Evolutionary conservation across 2,329 filamentous ascomycete species (phyloP).

Genomic region (Alternaria ventricosa): DNA sequence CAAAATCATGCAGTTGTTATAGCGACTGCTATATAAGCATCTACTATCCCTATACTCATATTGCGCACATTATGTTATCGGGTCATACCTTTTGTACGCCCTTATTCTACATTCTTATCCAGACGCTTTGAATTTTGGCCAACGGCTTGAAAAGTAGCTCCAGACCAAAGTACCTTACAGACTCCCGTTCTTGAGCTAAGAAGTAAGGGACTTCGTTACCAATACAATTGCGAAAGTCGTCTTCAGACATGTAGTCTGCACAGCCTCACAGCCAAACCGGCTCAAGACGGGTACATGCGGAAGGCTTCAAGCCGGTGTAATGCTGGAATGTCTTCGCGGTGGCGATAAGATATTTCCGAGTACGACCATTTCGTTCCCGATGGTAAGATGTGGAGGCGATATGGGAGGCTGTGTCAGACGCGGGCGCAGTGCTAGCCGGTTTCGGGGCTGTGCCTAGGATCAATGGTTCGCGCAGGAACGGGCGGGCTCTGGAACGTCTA

Average conservation of each 20-base stretch:
- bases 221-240: neutral
- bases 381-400: conserved; percentile 1
- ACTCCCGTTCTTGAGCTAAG: neutral
- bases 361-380: neutral
- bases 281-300: neutral
- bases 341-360: neutral
- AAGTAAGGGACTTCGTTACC: neutral
- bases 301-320: neutral
- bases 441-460: neutral
- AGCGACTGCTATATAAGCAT: neutral
- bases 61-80: neutral
- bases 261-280: neutral
- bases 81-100: neutral
- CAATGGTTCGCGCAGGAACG: neutral
- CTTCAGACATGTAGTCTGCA: neutral
- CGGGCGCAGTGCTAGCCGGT: conserved; percentile 1
- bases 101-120: neutral
- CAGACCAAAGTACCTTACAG: neutral
- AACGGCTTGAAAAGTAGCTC: neutral
- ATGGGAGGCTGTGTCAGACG: conserved; percentile 17
- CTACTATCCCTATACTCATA: neutral
- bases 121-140: neutral
- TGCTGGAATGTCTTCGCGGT: neutral
- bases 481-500: neutral
- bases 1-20: neutral